A percentile compares a stretch with the other conserved stretches of the same genome.
phyloP scores from a whole-genome alignment of 371 early-diverging fungal genomes.

The Rhizopus stolonifer region DNA sequence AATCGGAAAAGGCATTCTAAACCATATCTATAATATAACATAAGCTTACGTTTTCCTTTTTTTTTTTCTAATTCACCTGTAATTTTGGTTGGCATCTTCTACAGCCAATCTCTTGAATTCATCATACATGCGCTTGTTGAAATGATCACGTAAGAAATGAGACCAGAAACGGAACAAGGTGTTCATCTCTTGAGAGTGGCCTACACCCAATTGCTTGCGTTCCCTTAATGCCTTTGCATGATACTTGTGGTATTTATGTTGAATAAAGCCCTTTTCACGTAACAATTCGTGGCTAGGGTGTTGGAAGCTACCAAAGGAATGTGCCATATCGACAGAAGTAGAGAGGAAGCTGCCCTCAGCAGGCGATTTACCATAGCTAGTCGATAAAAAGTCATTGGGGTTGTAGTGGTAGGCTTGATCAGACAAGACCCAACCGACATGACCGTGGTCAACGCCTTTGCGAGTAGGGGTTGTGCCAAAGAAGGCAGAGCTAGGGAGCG shows the following conservation, averaged over 20 bases:
- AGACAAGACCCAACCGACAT: conserved; percentile 88
- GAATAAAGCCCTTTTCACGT: conserved; percentile 92
- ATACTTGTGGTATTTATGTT: conserved; percentile 95
- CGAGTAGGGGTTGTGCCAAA: conserved; percentile 43
- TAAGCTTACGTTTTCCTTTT: neutral
- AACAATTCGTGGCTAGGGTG: conserved; percentile 93
- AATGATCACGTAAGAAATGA: conserved; percentile 95
- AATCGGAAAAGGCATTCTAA: conserved; percentile 96
- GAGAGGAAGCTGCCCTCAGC: conserved; percentile 36
- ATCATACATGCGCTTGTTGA: conserved; percentile 88
- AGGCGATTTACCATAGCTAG: conserved; percentile 46
- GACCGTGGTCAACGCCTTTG: conserved; percentile 71
- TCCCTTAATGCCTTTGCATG: conserved; percentile 91
- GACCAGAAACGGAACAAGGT: conserved; percentile 98
- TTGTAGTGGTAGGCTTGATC: conserved; percentile 54
- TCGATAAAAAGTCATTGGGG: conserved; percentile 43
- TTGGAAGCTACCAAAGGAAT: conserved; percentile 85
- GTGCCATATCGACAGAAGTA: conserved; percentile 42
- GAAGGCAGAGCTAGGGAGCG: conserved; percentile 51
- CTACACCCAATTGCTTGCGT: conserved; percentile 86
- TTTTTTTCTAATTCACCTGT: conserved; percentile 52
- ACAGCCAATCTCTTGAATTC: conserved; percentile 91
- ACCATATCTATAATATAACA: conserved; percentile 61
- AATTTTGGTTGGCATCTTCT: conserved; percentile 87
- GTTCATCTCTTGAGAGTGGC: conserved; percentile 96